Evolutionary conservation across 805 yeast genomes (phyloP).

Genomic region (Yamadazyma takamatsuzukensis): DNA sequence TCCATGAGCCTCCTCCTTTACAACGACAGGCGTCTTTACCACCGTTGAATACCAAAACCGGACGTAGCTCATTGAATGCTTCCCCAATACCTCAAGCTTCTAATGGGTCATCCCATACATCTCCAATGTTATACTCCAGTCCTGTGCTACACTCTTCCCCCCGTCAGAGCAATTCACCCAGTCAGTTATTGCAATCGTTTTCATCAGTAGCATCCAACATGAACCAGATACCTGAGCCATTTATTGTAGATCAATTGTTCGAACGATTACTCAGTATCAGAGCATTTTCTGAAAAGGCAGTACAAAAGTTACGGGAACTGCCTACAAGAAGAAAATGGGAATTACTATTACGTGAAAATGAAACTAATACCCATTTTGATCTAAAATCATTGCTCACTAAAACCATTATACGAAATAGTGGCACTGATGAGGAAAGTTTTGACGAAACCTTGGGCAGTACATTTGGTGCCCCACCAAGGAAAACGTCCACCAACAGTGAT

Average conservation of each 20-base stretch:
- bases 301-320: constrained; percentile 27
- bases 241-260: constrained; percentile 36
- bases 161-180: constrained; percentile 1
- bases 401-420: not conserved
- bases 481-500: constrained; percentile 11
- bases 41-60: not conserved
- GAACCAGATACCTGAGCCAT: constrained; percentile 31
- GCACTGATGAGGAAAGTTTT: not conserved
- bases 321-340: constrained; percentile 42
- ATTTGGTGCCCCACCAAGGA: constrained; percentile 1
- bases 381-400: constrained; percentile 16
- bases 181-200: constrained; percentile 31
- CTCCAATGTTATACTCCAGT: no score
- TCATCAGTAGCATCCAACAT: constrained; percentile 28
- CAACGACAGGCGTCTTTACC: not conserved
- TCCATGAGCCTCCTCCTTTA: not conserved
- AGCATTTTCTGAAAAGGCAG: constrained; percentile 34
- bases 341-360: constrained; percentile 37
- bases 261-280: constrained; percentile 35
- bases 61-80: no score
- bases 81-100: not conserved
- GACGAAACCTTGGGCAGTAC: not conserved
- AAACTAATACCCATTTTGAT: constrained; percentile 34
- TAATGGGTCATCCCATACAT: not conserved
- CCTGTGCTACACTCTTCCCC: no score